phyloP scores from a whole-genome alignment of 352 stramenopile species.

The Globisporangium paddicum region DNA sequence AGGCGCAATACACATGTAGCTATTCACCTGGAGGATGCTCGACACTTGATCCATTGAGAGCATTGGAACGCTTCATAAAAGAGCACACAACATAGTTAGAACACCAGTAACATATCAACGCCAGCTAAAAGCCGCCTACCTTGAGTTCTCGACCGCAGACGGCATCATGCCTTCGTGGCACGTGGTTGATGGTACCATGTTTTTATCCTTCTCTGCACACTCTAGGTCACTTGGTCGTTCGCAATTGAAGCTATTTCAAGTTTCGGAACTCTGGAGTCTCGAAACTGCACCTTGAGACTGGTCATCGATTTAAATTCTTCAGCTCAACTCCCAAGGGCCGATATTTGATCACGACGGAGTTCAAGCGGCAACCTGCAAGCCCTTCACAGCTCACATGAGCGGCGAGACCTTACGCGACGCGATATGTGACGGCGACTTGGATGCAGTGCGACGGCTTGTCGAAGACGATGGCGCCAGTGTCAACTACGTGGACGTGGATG shows the following conservation, averaged over 20 bases:
- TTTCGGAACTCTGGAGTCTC: not conserved
- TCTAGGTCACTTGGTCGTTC: not conserved
- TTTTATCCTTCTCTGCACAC: no score
- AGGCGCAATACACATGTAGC: not conserved
- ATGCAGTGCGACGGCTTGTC: conserved; percentile 13
- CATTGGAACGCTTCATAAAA: conserved; percentile 10
- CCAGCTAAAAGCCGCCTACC: not conserved
- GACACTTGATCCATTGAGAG: conserved; percentile 24
- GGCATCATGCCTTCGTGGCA: not conserved
- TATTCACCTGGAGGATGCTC: conserved; percentile 19
- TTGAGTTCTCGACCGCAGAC: not conserved
- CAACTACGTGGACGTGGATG: conserved; percentile 37
- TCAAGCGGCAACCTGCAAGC: not conserved
- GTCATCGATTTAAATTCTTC: not conserved
- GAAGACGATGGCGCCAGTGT: conserved; percentile 22
- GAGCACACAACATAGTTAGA: not conserved
- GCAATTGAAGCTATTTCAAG: conserved; percentile 1
- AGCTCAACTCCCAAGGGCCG: not conserved
- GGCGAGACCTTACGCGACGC: conserved; percentile 34
- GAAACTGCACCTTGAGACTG: not conserved
- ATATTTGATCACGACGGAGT: not conserved
- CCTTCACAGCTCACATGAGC: conserved; percentile 14
- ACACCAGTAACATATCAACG: not conserved
- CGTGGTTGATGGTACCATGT: not conserved
- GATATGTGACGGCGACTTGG: conserved; percentile 31